Percentiles rank a stretch among this genome's conserved stretches.
Conservation (phyloP, 2,329 filamentous ascomycete genomes). For the Drechslera avenae region DNA sequence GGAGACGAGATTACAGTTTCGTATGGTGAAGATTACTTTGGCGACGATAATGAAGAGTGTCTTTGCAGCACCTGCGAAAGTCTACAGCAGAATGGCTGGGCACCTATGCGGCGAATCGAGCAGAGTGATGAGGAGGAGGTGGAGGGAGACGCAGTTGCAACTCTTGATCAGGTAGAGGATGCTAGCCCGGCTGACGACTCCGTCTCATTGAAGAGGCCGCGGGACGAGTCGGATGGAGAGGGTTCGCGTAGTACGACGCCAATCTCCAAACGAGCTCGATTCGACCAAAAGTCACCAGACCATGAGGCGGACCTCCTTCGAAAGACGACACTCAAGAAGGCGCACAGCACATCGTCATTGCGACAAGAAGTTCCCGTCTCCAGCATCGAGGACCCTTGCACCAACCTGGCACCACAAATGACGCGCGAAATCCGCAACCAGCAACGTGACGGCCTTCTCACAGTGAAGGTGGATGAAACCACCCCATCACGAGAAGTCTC, state of each 20-base stretch:
- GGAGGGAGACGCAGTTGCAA: slow-evolving; percentile 19
- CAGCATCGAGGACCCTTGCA: slow-evolving; percentile 39
- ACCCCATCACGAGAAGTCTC: slow-evolving; percentile 36
- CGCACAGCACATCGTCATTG: slow-evolving; percentile 40
- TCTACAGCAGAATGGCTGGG: slow-evolving; percentile 80
- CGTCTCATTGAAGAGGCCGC: slow-evolving; percentile 36
- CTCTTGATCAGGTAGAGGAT: slow-evolving; percentile 3
- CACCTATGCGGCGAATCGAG: slow-evolving; percentile 50
- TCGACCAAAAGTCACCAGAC: slow-evolving; percentile 20
- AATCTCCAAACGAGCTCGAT: slow-evolving; percentile 16
- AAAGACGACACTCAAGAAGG: slow-evolving; percentile 38
- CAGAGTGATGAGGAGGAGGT: slow-evolving; percentile 38
- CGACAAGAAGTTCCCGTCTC: slow-evolving; percentile 38
- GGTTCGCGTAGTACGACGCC: slow-evolving; percentile 21
- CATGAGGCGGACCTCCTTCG: slow-evolving; percentile 25
- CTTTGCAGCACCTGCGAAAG: slow-evolving; percentile 87
- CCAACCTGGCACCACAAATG: slow-evolving; percentile 24
- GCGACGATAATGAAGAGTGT: slow-evolving; percentile 92
- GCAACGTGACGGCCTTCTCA: slow-evolving; percentile 40
- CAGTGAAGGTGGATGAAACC: slow-evolving; percentile 35
- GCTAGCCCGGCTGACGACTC: slow-evolving; percentile 6
- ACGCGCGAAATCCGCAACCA: slow-evolving; percentile 38
- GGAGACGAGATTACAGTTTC: slow-evolving; percentile 97
- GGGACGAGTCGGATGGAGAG: slow-evolving; percentile 26
- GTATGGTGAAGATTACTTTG: slow-evolving; percentile 96